Evolutionary conservation across 441 rosid species (phyloP).

Genomic region (Bocquillonia castaneifolia): DNA sequence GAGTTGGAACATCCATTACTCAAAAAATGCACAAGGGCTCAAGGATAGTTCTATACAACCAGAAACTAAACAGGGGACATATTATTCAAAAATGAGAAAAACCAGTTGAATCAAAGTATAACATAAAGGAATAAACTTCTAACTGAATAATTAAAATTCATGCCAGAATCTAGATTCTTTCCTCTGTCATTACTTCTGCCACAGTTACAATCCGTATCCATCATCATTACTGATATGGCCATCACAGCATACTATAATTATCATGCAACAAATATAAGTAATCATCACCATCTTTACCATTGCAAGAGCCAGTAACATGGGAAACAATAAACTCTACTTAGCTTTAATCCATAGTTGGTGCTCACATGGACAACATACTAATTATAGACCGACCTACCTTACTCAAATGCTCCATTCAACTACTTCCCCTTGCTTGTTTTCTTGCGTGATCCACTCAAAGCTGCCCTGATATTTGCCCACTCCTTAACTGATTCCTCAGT

Average conservation of each 20-base stretch:
- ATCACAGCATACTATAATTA: not conserved
- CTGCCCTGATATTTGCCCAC: slow-evolving; percentile 62
- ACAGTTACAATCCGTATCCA: too few relatives aligned
- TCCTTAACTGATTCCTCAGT: slow-evolving; percentile 61
- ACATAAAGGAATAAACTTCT: not conserved
- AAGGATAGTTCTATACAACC: too few relatives aligned
- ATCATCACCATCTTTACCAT: not conserved
- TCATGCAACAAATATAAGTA: not conserved
- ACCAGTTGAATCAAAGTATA: not conserved
- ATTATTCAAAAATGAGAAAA: not conserved
- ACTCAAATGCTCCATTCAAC: slow-evolving; percentile 9
- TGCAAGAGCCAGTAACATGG: not conserved
- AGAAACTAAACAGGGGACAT: too few relatives aligned
- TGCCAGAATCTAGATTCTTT: not conserved
- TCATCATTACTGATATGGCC: not conserved
- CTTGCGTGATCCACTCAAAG: slow-evolving; percentile 47
- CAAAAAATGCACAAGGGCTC: too few relatives aligned
- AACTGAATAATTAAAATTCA: not conserved
- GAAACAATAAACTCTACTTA: not conserved
- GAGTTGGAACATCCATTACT: too few relatives aligned
- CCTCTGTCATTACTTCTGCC: not conserved
- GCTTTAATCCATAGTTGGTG: not conserved
- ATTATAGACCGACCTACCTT: not conserved
- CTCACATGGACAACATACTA: not conserved
- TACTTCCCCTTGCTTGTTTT: slow-evolving; percentile 37